Conservation (phyloP, 768 basidiomycete genomes). For the Pleurotus tuber-regium region DNA sequence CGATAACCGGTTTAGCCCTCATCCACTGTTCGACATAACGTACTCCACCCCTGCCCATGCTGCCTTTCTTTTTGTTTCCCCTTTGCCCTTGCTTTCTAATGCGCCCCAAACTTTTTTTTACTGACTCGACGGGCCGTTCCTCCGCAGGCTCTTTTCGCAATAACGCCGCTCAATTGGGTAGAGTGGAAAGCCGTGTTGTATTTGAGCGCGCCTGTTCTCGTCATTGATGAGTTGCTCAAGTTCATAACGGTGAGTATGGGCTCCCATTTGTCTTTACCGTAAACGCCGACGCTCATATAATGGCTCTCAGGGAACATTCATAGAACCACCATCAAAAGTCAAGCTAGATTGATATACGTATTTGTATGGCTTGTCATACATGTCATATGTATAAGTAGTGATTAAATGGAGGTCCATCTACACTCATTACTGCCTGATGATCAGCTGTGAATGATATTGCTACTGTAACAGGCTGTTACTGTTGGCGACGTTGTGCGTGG, state of each 20-base stretch:
- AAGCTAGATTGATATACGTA: slow-evolving; percentile 29
- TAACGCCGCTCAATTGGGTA: slow-evolving; percentile 88
- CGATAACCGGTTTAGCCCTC: slow-evolving; percentile 6
- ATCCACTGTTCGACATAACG: neutral
- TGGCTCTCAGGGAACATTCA: slow-evolving; percentile 44
- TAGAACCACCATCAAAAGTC: slow-evolving; percentile 45
- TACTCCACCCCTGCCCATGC: neutral
- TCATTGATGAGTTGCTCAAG: slow-evolving; percentile 91
- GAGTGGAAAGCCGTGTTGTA: slow-evolving; percentile 95
- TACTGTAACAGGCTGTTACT: no score
- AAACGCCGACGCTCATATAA: no score
- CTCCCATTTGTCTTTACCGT: neutral
- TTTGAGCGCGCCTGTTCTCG: slow-evolving; percentile 83
- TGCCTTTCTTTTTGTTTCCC: neutral
- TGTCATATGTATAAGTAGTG: slow-evolving; percentile 9
- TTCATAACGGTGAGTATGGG: slow-evolving; percentile 60
- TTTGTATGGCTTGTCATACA: no score
- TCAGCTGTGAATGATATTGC: neutral
- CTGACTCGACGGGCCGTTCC: slow-evolving; percentile 9
- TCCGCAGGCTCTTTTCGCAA: slow-evolving; percentile 77
- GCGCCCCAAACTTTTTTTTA: neutral
- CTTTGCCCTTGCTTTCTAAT: neutral
- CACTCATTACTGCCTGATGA: neutral
- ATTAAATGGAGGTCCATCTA: neutral
- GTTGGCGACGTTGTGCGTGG: no score